Evolutionary conservation across 257 asterid species (phyloP).

Genomic region (Solanum medicagineum): DNA sequence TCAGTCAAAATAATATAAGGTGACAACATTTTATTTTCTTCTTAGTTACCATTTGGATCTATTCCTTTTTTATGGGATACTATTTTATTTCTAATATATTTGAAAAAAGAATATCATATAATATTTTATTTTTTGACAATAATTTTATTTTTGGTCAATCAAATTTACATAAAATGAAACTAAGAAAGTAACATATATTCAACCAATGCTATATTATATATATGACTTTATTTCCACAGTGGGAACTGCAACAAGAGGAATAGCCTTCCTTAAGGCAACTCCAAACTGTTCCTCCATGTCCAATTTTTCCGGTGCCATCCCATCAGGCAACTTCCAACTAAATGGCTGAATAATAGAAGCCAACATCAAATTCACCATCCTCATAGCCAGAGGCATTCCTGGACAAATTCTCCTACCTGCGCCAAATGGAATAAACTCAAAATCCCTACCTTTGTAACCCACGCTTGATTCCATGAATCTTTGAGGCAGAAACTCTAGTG

Average conservation of each 20-base stretch:
- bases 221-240: background rate
- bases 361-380: background rate
- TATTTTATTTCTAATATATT: no score
- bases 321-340: background rate
- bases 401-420: background rate
- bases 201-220: no score
- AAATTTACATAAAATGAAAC: no score
- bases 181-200: no score
- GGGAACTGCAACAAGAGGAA: background rate
- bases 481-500: background rate
- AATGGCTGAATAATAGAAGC: background rate
- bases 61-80: no score
- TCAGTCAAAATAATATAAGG: no score
- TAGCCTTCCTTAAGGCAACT: background rate
- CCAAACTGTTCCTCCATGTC: background rate
- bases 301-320: background rate
- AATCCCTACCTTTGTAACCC: background rate
- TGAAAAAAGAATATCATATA: no score
- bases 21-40: no score
- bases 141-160: no score
- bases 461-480: background rate
- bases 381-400: background rate
- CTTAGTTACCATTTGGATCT: no score
- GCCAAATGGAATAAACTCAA: background rate
- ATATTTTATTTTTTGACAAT: no score